Evolutionary conservation across 2,329 filamentous ascomycete genomes (phyloP), one percentile per base, ranked within the genome.

Genomic region (Mycogone perniciosa): DNA sequence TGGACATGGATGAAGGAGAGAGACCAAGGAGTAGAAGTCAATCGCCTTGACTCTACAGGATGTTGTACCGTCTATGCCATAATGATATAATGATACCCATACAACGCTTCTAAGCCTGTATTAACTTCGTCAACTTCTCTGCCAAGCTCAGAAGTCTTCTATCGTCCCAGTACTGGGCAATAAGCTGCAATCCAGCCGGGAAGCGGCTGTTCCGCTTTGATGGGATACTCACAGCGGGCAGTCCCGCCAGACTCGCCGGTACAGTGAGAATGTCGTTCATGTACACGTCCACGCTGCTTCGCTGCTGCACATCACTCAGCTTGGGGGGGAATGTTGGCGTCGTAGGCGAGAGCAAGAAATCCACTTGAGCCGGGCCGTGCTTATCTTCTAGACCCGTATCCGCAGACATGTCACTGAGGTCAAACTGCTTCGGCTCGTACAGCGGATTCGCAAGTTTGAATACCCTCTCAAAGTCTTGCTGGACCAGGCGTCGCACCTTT

Each of bases 221-320:
- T 0, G 93, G 92, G 8, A 99, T 76, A 58, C 87, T 96, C 46
- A 96, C 80, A 8, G 91, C 88, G 3, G 93, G 93, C 50, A 99
- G 72, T 0, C 93, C 93, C 0, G 92, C 93, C 57, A 99, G 73
- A 69, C 90, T 96, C 2, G 92, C 90, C 1, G 93, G 93, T 1
- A 99, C 92, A 0, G 93, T 97, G 61, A 97, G 92, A 1, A 97
- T 86, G 69, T 99, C 93, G 62, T 93, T 96, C 75, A 88, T 87
- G 64, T 96, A 97, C 1, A 80, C 80, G 60, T 92, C 83, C n/a
- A 95, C 71, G 7, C 77, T 73, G 42, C 70, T 75, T 65, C 81
- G 74, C 7, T 67, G 61, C 54, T 71, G 60, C 33, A 93, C 64
- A 5, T 84, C 76, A 4, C 76, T 71, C 6, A 93, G 64, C 6